These are phyloP conservation scores for Malus orientalis DNA, from an alignment of 306 rosid genomes.

Conservation along the genomic window DNA sequence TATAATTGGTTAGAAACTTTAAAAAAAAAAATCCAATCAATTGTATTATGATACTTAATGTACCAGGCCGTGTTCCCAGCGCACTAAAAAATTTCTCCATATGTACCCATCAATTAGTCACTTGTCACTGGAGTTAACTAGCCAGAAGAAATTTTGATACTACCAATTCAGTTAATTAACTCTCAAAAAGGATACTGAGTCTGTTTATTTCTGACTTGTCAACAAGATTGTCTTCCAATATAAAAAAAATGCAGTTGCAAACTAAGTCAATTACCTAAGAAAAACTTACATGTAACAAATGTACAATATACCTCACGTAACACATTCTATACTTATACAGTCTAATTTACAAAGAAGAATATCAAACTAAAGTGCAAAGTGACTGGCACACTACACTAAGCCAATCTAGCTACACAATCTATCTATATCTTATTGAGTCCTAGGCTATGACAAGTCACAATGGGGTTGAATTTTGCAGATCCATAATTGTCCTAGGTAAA, in stretches of 20 bases:
- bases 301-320: background rate
- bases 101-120: background rate
- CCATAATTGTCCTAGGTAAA: background rate
- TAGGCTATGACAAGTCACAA: background rate
- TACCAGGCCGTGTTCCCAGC: accelerated
- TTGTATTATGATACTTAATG: too few species aligned
- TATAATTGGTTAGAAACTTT: too few species aligned
- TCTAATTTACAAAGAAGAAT: background rate
- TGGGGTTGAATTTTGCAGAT: background rate
- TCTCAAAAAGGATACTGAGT: background rate
- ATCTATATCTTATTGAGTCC: background rate
- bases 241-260: background rate
- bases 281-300: background rate
- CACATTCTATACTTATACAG: background rate
- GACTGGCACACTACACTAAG: background rate
- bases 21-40: too few species aligned
- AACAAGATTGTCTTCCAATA: background rate
- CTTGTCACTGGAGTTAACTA: background rate
- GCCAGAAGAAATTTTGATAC: background rate
- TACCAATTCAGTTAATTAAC: background rate
- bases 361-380: background rate
- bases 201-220: background rate
- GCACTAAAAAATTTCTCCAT: too few species aligned
- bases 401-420: background rate
- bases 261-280: background rate